Base-by-base conservation (phyloP, 306 rosid genomes). In the Datisca glomerata region DNA sequence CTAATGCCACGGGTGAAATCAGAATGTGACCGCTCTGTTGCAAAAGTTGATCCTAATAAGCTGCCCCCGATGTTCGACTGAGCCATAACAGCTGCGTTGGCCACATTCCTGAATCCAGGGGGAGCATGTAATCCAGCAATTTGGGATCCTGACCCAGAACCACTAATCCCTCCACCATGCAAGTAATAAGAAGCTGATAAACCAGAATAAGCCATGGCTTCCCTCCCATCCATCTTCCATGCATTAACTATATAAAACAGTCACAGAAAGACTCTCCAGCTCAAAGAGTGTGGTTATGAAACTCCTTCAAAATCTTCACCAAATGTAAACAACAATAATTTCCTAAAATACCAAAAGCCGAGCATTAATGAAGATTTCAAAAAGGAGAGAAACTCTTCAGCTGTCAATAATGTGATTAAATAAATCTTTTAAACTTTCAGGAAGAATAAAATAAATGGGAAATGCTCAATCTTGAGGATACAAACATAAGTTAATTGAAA, bases 161-260 rank as follows among this genome's bases (percentile, higher is more conserved):
- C 86, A 49, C 73, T 75, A 64, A 63, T 47, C 39, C 72, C 81
- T 53, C 81, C 95, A 60, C 86, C 77, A 64, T 78, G 86, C 5
- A 80, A 57, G 83, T 74, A 83, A 49, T 77, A 89, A 40, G 95
- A 72, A 77, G 81, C 86, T 47, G 93, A 69, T 16, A 84, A 81
- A 39, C 80, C 85, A 60, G 93, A 64, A 58, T 80, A 63, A 66
- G 91, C 64, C 93, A 83, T 89, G 45, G 77, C 97, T 67, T 89
- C 89, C 68, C 94, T 79, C 64, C 78, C 97, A 79, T 83, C 94
- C 97, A 89, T 89, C 87, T n/a, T n/a, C n/a, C n/a, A n/a, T n/a
- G n/a, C 93, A 89, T 77, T 77, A 67, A 89, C 78, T 35, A 35
- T 42, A 12, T 61, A 39, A 55, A 65, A 43, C 43, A 28, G 41